Evolutionary conservation across 768 basidiomycete species (phyloP).

Genomic region (Podaxis sp.): DNA sequence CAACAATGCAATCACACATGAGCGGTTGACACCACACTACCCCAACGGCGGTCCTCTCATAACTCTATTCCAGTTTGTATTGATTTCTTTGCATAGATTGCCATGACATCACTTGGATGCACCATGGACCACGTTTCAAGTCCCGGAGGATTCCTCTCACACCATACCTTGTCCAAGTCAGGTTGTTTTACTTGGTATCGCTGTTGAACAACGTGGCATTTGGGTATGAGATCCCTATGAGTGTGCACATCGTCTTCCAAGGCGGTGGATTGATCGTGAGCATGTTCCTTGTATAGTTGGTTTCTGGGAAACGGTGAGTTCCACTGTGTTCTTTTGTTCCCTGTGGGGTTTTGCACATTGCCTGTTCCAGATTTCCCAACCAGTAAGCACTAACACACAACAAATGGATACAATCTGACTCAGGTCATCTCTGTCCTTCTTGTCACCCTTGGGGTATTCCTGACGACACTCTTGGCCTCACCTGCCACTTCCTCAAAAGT

Average conservation of each 20-base stretch:
- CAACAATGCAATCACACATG: constrained; percentile 78
- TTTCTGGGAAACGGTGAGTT: constrained; percentile 61
- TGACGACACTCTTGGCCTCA: constrained; percentile 81
- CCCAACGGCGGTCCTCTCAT: constrained; percentile 78
- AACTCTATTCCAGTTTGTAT: constrained; percentile 83
- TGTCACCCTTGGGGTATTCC: constrained; percentile 74
- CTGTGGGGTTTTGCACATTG: not conserved
- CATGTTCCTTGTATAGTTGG: constrained; percentile 73
- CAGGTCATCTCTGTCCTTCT: constrained; percentile 78
- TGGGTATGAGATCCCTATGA: constrained; percentile 81
- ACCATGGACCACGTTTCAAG: constrained; percentile 52
- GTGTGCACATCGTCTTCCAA: constrained; percentile 92
- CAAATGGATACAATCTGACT: constrained; percentile 18
- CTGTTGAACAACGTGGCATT: constrained; percentile 92
- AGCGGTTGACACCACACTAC: constrained; percentile 66
- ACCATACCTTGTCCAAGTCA: constrained; percentile 77
- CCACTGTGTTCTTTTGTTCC: not conserved
- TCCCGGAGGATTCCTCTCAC: constrained; percentile 66
- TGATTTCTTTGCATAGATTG: constrained; percentile 74
- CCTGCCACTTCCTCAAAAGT: constrained; percentile 26
- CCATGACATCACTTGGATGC: constrained; percentile 54
- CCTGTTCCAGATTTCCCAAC: not conserved
- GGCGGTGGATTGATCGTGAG: constrained; percentile 85
- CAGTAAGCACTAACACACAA: not conserved
- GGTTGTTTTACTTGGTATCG: constrained; percentile 76